These are phyloP conservation scores for Symbiodinium pilosum DNA, from an alignment of 73 alveolate genomes.

Conservation along the genomic window DNA sequence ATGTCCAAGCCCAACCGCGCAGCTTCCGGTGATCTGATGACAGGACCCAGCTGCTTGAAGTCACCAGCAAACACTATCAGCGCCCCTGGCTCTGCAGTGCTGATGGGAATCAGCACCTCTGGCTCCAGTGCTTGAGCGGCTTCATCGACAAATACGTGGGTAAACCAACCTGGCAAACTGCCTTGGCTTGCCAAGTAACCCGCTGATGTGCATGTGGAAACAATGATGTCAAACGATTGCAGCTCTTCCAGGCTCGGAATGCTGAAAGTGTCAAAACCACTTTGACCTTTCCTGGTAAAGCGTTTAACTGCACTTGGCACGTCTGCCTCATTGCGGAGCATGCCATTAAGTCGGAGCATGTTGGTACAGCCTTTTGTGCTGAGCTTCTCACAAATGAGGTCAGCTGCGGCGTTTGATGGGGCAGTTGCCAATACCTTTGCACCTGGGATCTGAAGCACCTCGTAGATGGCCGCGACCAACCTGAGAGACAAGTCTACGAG, in stretches of 20 bases:
- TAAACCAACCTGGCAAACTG: constrained; percentile 12
- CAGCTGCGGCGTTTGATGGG: constrained; percentile 39
- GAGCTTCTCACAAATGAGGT: constrained; percentile 27
- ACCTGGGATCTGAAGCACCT: background rate
- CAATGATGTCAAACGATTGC: constrained; percentile 1
- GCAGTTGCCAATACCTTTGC: constrained; percentile 54
- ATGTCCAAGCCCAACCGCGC: background rate
- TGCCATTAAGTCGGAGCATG: constrained; percentile 42
- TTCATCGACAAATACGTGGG: constrained; percentile 69
- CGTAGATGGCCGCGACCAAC: background rate
- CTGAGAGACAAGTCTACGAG: background rate
- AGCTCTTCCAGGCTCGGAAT: background rate
- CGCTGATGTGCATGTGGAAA: constrained; percentile 61
- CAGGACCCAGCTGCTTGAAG: constrained; percentile 63
- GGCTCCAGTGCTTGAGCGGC: constrained; percentile 58
- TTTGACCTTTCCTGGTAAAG: constrained; percentile 14
- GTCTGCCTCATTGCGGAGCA: background rate
- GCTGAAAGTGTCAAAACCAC: background rate
- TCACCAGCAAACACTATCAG: constrained; percentile 13
- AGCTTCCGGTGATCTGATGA: constrained; percentile 38
- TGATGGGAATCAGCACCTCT: constrained; percentile 39
- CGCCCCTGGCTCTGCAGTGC: background rate
- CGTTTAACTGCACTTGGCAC: constrained; percentile 8
- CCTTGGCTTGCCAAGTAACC: constrained; percentile 25
- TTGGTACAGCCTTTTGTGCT: background rate